Evolutionary conservation across 345 rosid species (phyloP), one percentile per base, ranked within the genome.

Genomic region (Euphorbia pulcherrima): DNA sequence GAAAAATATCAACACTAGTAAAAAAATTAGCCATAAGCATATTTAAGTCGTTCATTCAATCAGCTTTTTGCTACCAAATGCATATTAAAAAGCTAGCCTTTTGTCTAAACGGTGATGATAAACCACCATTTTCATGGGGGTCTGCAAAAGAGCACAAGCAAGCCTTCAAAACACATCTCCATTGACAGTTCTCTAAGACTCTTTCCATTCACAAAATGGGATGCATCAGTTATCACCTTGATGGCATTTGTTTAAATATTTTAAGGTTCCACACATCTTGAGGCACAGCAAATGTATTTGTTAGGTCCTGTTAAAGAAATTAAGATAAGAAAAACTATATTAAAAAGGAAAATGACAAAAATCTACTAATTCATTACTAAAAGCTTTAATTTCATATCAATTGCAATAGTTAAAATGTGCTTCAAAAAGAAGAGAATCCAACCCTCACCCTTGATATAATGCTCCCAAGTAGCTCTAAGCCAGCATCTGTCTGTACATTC

Each of bases 191-290:
- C 27, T 28, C 18, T 8, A 59, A 30, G 20, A 21, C 13, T 54
- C 21, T 24, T 9, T 20, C 26, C 23, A 48, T 24, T 20, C 5
- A 23, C 16, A 64, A 3, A 13, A 28, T 37, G 6, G 13, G 51
- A 21, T 13, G 33, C 28, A 51, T 23, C 18, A 26, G 37, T 39
- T 72, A 95, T 88, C 83, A 90, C 98, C 69, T 53, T 59, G 98
- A 90, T 56, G 86, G 87, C 60, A 65, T 78, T 73, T 74, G 86
- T 72, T 88, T 90, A 77, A 88, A 88, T 66, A 90, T 72, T 63
- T 74, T 82, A 72, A 88, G 96, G 79, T 87, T 97, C 98, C 97
- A 92, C 21, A 86, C 76, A 79, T 92, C 98, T 77, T 85, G 92
- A 68, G 93, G 90, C 73, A 92, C 85, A 61, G 77, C 52, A 77